Conservation (phyloP, 2,329 filamentous ascomycete genomes). For the Botrytis galanthina region DNA sequence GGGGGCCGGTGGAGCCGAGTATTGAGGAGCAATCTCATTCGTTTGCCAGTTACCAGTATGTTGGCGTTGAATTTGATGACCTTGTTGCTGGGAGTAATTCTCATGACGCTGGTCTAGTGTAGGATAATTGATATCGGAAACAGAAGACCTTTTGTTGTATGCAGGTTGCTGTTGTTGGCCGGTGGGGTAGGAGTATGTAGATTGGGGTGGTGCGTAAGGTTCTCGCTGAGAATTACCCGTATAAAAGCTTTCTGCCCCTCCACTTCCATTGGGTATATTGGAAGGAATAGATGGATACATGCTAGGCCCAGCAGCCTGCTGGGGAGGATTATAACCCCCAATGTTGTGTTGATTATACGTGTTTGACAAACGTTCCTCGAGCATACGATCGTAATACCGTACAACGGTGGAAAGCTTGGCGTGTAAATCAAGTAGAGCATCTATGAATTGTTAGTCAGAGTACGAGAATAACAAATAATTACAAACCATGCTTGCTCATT, state of each 20-base stretch:
- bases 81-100: conserved; percentile 38
- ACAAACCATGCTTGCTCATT: conserved; percentile 96
- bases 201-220: conserved; percentile 50
- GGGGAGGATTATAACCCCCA: conserved; percentile 59
- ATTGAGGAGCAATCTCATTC: conserved; percentile 26
- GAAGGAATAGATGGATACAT: conserved; percentile 71
- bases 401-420: conserved; percentile 95
- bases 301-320: conserved; percentile 50
- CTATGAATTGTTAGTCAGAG: conserved; percentile 47
- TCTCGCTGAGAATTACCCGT: conserved; percentile 58
- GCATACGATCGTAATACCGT: conserved; percentile 95
- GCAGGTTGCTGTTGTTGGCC: conserved; percentile 47
- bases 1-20: conserved; percentile 28
- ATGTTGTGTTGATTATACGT: conserved; percentile 82
- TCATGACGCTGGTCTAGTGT: conserved; percentile 29
- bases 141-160: conserved; percentile 32
- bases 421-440: conserved; percentile 90
- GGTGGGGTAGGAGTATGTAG: conserved; percentile 50
- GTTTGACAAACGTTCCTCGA: conserved; percentile 90
- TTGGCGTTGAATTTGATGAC: conserved; percentile 48
- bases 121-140: conserved; percentile 29
- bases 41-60: conserved; percentile 52
- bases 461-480: neutral
- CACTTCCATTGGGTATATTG: conserved; percentile 46
- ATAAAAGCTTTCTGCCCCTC: conserved; percentile 78